Evolutionary conservation across 1,284 basidiomycete genomes (phyloP).

Genomic region (Malassezia vespertilionis): DNA sequence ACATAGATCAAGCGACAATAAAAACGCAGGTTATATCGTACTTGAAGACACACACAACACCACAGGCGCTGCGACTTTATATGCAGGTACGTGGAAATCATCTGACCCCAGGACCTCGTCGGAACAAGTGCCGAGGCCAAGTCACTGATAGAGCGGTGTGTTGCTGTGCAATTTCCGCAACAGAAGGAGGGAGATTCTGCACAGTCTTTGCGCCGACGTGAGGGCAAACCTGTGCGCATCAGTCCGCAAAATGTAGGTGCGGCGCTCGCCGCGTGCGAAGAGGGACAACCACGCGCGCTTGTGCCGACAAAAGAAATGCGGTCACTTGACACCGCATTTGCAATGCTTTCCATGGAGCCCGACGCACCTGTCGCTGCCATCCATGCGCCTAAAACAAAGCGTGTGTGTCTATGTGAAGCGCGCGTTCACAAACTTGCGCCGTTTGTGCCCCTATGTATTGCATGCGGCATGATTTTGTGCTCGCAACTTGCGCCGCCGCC

Average conservation of each 20-base stretch:
- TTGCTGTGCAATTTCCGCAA: constrained; percentile 1
- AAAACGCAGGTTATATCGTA: constrained; percentile 7
- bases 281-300: constrained; percentile 1
- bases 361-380: neutral
- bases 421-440: constrained; percentile 1
- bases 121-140: constrained; percentile 11
- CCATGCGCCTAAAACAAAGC: neutral
- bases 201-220: neutral
- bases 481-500: constrained; percentile 6
- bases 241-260: constrained; percentile 4
- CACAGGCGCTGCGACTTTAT: constrained; percentile 7
- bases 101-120: constrained; percentile 1
- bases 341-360: constrained; percentile 12
- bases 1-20: constrained; percentile 7
- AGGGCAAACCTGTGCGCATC: constrained; percentile 3
- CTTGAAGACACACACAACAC: constrained; percentile 7
- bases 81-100: constrained; percentile 1
- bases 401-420: constrained; percentile 15
- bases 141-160: constrained; percentile 3
- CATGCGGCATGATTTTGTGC: constrained; percentile 14
- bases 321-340: constrained; percentile 5
- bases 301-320: constrained; percentile 14
- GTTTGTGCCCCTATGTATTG: constrained; percentile 5
- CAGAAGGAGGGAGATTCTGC: neutral
- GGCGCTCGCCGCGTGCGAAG: constrained; percentile 7